Percentiles rank a stretch among this genome's conserved stretches.
phyloP scores from a whole-genome alignment of 2,329 filamentous ascomycete genomes.

The Hymenotorrendiella dingleyae region DNA sequence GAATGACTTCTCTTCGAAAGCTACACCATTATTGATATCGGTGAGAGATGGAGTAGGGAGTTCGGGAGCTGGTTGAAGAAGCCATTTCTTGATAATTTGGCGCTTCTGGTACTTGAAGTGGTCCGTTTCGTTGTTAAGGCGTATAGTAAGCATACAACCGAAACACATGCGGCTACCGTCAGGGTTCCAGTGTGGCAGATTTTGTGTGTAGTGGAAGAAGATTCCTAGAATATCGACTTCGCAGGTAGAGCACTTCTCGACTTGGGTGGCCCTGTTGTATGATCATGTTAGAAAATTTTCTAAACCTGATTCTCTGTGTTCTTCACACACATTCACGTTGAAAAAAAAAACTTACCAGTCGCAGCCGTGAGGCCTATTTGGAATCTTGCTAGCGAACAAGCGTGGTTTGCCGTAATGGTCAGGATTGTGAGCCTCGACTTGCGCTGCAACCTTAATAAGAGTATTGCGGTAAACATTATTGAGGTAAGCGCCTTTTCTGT shows the following conservation, averaged over 20 bases:
- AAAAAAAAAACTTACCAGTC: conserved; percentile 13
- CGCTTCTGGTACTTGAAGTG: conserved; percentile 24
- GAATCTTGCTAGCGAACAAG: not conserved
- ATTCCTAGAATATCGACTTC: conserved; percentile 12
- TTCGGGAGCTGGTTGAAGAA: not conserved
- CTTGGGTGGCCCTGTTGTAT: not conserved
- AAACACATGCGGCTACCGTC: not conserved
- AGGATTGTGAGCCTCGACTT: conserved; percentile 13
- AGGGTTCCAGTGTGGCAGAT: not conserved
- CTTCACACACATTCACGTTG: too few species aligned
- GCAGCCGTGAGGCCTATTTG: conserved; percentile 9
- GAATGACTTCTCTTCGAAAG: too few species aligned
- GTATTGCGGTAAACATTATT: too few species aligned
- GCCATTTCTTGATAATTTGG: conserved; percentile 17
- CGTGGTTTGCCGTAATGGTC: conserved; percentile 8
- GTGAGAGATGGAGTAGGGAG: not conserved
- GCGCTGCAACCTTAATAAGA: conserved; percentile 8
- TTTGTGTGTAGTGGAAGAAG: conserved; percentile 14
- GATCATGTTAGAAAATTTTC: too few species aligned
- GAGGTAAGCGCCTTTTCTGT: too few species aligned
- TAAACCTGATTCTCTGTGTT: too few species aligned
- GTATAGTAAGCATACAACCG: conserved; percentile 17
- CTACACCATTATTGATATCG: too few species aligned
- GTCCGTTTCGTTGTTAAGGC: conserved; percentile 18
- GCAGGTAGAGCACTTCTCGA: conserved; percentile 12